A percentile compares a stretch with the other conserved stretches of the same genome.
phyloP scores from a whole-genome alignment of 1,284 basidiomycete genomes.

The Rhodotorula sp. region DNA sequence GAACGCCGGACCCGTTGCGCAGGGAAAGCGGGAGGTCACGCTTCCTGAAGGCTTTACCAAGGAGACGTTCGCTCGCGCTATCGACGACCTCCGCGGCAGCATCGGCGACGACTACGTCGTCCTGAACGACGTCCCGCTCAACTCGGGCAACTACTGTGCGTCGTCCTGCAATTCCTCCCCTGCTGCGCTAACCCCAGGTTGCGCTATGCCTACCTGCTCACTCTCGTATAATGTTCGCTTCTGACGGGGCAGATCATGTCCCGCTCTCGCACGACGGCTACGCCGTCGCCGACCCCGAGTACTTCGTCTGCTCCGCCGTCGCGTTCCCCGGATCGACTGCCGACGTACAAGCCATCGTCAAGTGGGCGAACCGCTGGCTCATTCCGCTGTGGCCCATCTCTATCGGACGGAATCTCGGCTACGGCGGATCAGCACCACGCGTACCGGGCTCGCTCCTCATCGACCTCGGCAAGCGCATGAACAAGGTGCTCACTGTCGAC shows the following conservation, averaged over 20 bases:
- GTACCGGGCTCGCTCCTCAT: slow-evolving; percentile 42
- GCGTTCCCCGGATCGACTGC: slow-evolving; percentile 24
- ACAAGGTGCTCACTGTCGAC: slow-evolving; percentile 44
- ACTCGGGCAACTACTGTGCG: slow-evolving; percentile 23
- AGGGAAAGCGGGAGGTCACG: slow-evolving; percentile 4
- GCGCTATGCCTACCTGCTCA: too few relatives aligned
- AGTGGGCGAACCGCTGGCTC: slow-evolving; percentile 38
- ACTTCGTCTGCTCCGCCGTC: slow-evolving; percentile 24
- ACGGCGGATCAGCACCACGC: slow-evolving; percentile 42
- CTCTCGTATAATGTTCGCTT: background rate
- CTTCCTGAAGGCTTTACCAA: slow-evolving; percentile 21
- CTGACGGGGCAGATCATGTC: background rate
- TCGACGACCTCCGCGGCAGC: slow-evolving; percentile 19
- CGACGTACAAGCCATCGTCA: slow-evolving; percentile 41
- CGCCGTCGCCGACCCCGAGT: slow-evolving; percentile 13
- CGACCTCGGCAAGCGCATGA: slow-evolving; percentile 41
- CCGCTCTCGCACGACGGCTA: slow-evolving; percentile 18
- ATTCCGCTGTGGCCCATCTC: slow-evolving; percentile 41
- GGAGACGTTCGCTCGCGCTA: slow-evolving; percentile 24
- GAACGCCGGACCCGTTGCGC: background rate
- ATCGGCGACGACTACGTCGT: slow-evolving; percentile 25
- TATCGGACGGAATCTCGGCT: slow-evolving; percentile 45
- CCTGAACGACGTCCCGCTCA: slow-evolving; percentile 28
- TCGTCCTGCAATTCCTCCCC: background rate
- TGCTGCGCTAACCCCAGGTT: slow-evolving; percentile 1